Evolutionary conservation across 2,329 filamentous ascomycete species (phyloP).

Genomic region (Scedosporium aurantiacum): DNA sequence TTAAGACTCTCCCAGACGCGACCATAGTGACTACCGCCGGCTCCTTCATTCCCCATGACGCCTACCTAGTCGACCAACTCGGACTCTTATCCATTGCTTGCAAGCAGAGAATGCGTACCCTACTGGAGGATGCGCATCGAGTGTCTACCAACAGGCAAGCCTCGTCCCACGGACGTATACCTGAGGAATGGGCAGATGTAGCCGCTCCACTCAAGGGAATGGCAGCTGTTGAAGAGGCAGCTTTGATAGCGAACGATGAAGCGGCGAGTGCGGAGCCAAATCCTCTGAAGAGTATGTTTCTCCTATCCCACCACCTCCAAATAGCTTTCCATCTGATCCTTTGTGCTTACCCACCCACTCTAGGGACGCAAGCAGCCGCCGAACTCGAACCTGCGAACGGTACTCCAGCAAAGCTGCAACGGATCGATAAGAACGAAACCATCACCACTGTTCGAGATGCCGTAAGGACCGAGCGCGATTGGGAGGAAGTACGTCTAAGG

Average conservation of each 20-base stretch:
- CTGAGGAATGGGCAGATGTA: constrained; percentile 63
- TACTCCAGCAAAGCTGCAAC: constrained; percentile 34
- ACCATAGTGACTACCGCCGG: constrained; percentile 52
- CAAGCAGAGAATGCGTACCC: constrained; percentile 63
- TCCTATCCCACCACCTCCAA: not conserved
- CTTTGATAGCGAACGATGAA: constrained; percentile 27
- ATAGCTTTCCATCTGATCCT: not conserved
- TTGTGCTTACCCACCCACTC: constrained; percentile 9
- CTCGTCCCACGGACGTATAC: constrained; percentile 69
- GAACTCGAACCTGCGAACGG: constrained; percentile 22
- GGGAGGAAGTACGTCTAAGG: constrained; percentile 60
- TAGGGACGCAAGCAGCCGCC: constrained; percentile 7
- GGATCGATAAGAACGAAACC: constrained; percentile 38
- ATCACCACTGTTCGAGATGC: constrained; percentile 46
- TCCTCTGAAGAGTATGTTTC: constrained; percentile 48
- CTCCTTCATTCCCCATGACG: constrained; percentile 63
- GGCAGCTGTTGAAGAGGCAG: constrained; percentile 16
- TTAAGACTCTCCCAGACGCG: constrained; percentile 49
- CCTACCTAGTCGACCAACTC: constrained; percentile 69
- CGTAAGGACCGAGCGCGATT: constrained; percentile 55
- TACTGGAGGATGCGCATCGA: constrained; percentile 67
- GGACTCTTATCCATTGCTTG: constrained; percentile 73
- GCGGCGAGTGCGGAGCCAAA: constrained; percentile 43
- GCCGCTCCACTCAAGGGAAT: constrained; percentile 42
- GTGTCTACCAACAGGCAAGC: constrained; percentile 62